A percentile compares a stretch with the other conserved stretches of the same genome.
Evolutionary conservation across 306 rosid species (phyloP).

Genomic region (Argentina anserina): DNA sequence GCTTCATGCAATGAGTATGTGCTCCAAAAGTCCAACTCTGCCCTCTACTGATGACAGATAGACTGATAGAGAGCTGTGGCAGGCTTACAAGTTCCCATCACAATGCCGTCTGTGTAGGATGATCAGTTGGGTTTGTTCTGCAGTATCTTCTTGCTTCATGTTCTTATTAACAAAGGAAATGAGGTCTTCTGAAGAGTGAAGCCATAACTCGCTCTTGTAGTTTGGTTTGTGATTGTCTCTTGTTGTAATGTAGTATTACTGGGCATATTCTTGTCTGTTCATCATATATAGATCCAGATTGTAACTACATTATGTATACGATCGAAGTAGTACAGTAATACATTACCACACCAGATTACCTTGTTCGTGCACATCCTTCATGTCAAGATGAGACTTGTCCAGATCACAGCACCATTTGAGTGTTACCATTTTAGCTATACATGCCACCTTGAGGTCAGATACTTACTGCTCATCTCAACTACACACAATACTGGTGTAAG

Average conservation of each 20-base stretch:
- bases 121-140: neutral
- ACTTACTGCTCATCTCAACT: neutral
- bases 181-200: neutral
- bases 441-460: neutral
- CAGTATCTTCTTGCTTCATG: neutral
- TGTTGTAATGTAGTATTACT: neutral
- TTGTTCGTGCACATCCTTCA: neutral
- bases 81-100: neutral
- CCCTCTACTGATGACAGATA: constrained; percentile 23
- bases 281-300: neutral
- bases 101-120: neutral
- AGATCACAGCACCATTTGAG: neutral
- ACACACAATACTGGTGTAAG: neutral
- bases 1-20: constrained; percentile 32
- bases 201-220: neutral
- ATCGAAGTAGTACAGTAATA: neutral
- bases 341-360: neutral
- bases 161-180: neutral
- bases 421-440: neutral
- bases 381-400: neutral
- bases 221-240: neutral
- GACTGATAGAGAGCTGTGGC: constrained; percentile 6
- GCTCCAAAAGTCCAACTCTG: constrained; percentile 40
- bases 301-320: neutral
- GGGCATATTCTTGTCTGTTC: neutral